phyloP scores from a whole-genome alignment of 164 flowering plant genomes.

The Magnolia kwangsiensis region DNA sequence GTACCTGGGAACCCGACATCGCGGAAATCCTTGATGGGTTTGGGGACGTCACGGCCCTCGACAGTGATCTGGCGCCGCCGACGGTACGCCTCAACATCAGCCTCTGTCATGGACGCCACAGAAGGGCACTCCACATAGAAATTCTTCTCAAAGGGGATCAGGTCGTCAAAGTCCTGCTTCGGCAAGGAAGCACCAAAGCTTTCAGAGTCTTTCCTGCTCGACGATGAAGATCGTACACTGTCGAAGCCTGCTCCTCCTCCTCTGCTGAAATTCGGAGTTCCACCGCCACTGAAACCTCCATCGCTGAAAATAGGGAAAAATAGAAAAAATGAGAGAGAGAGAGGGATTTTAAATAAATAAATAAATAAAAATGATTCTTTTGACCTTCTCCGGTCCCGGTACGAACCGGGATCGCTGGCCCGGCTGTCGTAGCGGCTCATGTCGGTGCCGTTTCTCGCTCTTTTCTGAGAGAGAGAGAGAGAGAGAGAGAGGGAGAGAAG shows the following conservation, averaged over 20 bases:
- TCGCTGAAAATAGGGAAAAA: conserved; percentile 33
- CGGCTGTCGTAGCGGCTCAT: conserved; percentile 97
- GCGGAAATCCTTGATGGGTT: conserved; percentile 64
- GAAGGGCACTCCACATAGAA: conserved; percentile 77
- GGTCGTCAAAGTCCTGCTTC: conserved; percentile 75
- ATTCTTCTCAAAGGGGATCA: conserved; percentile 89
- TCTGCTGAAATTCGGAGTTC: conserved; percentile 23
- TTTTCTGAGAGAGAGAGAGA: too few relatives aligned
- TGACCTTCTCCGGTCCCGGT: conserved; percentile 91
- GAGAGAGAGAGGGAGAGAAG: too few relatives aligned
- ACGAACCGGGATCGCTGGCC: conserved; percentile 77
- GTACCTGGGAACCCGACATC: conserved; percentile 94
- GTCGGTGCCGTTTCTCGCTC: background rate
- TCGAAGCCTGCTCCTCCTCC: conserved; percentile 22
- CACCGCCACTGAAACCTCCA: conserved; percentile 54
- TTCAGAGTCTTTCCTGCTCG: conserved; percentile 43
- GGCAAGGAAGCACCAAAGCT: conserved; percentile 37
- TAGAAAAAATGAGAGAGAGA: background rate
- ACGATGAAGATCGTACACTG: conserved; percentile 20
- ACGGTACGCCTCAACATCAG: conserved; percentile 82
- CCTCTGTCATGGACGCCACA: conserved; percentile 78
- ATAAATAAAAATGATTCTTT: background rate
- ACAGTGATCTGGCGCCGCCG: conserved; percentile 72
- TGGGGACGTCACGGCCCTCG: conserved; percentile 93
- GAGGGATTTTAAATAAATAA: background rate